Evolutionary conservation across 371 early-diverging fungal genomes (phyloP).

Genomic region (Mucor piriformis): DNA sequence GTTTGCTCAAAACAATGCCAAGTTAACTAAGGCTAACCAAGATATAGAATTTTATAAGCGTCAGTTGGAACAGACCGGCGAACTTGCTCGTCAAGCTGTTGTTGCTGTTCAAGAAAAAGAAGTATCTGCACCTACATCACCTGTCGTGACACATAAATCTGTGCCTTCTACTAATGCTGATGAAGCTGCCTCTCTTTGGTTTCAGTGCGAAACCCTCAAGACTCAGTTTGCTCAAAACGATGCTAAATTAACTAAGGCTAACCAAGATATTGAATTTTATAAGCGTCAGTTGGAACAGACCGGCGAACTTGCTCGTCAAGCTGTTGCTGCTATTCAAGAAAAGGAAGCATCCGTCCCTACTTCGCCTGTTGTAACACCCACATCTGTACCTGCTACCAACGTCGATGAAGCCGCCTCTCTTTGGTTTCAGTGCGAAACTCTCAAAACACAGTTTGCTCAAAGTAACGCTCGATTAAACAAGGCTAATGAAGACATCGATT

Average conservation of each 20-base stretch:
- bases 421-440: constrained; percentile 29
- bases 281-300: constrained; percentile 17
- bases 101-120: no score
- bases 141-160: no score
- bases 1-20: constrained; percentile 24
- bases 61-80: constrained; percentile 4
- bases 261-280: constrained; percentile 24
- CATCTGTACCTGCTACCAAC: background rate
- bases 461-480: constrained; percentile 15
- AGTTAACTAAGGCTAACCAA: constrained; percentile 18
- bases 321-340: constrained; percentile 6
- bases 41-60: constrained; percentile 25
- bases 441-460: constrained; percentile 31
- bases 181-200: constrained; percentile 30
- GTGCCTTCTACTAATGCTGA: background rate
- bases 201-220: constrained; percentile 28
- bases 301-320: background rate
- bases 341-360: no score
- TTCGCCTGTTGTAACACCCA: no score
- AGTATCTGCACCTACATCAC: no score
- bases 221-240: constrained; percentile 27
- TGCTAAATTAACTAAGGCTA: constrained; percentile 19
- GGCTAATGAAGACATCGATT: constrained; percentile 25
- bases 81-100: background rate
- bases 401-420: constrained; percentile 20